Evolutionary conservation across 176 grass and related monocot genomes (phyloP).

Genomic region (Stipa capillata): DNA sequence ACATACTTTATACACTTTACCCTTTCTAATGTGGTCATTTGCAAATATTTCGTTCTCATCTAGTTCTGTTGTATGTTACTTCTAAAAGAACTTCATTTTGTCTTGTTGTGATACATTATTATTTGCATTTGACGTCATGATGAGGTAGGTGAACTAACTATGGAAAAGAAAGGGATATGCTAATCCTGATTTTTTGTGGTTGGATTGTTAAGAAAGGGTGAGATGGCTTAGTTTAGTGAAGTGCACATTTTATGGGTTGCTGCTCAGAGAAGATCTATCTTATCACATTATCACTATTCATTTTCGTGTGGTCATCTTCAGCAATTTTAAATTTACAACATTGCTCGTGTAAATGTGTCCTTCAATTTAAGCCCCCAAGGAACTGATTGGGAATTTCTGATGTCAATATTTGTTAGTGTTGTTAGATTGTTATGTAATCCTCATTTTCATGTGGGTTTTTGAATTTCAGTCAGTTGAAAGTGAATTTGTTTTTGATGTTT

Average conservation of each 20-base stretch:
- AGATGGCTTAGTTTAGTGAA: not conserved
- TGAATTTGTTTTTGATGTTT: conserved; percentile 21
- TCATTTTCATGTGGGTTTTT: not conserved
- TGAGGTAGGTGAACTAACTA: not conserved
- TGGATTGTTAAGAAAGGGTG: not conserved
- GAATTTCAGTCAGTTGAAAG: not conserved
- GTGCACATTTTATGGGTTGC: not conserved
- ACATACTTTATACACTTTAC: not conserved
- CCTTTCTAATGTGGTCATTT: not conserved
- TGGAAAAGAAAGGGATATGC: not conserved
- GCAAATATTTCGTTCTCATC: not conserved
- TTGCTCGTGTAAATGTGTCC: not conserved
- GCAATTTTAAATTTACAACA: not conserved
- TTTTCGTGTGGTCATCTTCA: not conserved
- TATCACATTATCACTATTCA: not conserved
- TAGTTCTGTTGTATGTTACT: not conserved
- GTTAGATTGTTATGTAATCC: not conserved
- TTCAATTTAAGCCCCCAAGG: not conserved
- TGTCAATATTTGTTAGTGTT: not conserved
- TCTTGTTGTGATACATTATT: not conserved
- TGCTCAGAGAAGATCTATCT: not conserved
- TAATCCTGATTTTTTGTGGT: not conserved
- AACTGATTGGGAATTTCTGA: not conserved
- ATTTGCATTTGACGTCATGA: not conserved
- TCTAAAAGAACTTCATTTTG: not conserved